phyloP scores from a whole-genome alignment of 352 stramenopile genomes.

The Peronosclerospora sorghi region DNA sequence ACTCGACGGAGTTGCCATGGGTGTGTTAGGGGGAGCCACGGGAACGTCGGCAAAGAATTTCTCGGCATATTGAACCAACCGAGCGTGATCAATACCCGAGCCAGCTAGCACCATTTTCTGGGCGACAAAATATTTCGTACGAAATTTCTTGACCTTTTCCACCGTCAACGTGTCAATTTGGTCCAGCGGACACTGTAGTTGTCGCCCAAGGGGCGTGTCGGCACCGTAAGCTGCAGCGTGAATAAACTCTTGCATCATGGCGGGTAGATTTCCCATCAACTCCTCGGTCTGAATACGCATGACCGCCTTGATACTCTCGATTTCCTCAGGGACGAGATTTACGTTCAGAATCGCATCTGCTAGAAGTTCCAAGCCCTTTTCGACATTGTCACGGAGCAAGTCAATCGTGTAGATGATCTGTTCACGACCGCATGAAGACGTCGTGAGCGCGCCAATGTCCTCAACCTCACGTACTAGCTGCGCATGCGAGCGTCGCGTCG shows the following conservation, averaged over 20 bases:
- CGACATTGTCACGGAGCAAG: slow-evolving; percentile 90
- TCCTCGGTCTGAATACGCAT: slow-evolving; percentile 92
- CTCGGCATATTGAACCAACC: slow-evolving; percentile 84
- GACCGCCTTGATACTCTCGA: slow-evolving; percentile 88
- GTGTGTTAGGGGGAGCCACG: slow-evolving; percentile 6
- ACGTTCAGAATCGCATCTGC: slow-evolving; percentile 81
- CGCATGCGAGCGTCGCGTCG: slow-evolving; percentile 64
- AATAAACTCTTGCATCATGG: slow-evolving; percentile 77
- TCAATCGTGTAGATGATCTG: slow-evolving; percentile 97
- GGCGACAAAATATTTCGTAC: slow-evolving; percentile 70
- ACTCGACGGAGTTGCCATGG: slow-evolving; percentile 20
- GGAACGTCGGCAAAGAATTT: slow-evolving; percentile 79
- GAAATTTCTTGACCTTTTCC: slow-evolving; percentile 66
- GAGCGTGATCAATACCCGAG: slow-evolving; percentile 92
- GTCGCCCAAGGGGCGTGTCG: slow-evolving; percentile 59
- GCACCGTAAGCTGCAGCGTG: slow-evolving; percentile 80
- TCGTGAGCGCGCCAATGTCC: slow-evolving; percentile 87
- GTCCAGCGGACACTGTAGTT: slow-evolving; percentile 70
- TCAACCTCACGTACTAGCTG: slow-evolving; percentile 87
- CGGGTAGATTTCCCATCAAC: slow-evolving; percentile 76
- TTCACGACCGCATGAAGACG: slow-evolving; percentile 86
- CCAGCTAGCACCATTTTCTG: slow-evolving; percentile 87
- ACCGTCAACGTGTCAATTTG: slow-evolving; percentile 65
- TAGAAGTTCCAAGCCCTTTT: slow-evolving; percentile 85
- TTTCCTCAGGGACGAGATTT: slow-evolving; percentile 68